Evolutionary conservation across 1,139 yeast species (phyloP).

Genomic region (Pneumocystis sp.): DNA sequence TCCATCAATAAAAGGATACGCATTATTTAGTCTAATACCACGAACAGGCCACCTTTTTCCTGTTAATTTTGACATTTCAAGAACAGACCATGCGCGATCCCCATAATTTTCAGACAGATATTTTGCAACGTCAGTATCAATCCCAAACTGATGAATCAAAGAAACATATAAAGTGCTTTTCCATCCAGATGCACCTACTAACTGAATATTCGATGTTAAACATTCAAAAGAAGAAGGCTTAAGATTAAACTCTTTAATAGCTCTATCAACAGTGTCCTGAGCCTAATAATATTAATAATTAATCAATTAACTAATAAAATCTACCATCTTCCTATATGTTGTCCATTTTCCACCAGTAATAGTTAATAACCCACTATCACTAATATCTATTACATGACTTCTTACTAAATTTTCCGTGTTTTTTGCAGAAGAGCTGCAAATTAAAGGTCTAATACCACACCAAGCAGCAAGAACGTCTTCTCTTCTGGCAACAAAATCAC

Average conservation of each 20-base stretch:
- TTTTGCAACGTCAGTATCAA: conserved; percentile 63
- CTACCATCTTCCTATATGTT: conserved; percentile 78
- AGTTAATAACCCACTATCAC: conserved; percentile 65
- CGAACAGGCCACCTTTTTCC: conserved; percentile 19
- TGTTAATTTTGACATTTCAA: conserved; percentile 36
- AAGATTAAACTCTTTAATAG: conserved; percentile 40
- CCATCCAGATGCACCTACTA: conserved; percentile 62
- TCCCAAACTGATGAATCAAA: conserved; percentile 61
- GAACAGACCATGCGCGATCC: conserved; percentile 57
- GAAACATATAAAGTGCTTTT: conserved; percentile 58
- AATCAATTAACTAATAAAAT: neutral
- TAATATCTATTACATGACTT: conserved; percentile 64
- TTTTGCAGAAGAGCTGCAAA: conserved; percentile 61
- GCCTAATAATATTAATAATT: conserved; percentile 28
- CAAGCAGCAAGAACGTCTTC: conserved; percentile 89
- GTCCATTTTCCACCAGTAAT: conserved; percentile 98
- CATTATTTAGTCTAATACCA: conserved; percentile 31
- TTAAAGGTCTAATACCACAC: conserved; percentile 94
- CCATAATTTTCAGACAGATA: conserved; percentile 84
- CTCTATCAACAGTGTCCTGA: conserved; percentile 73
- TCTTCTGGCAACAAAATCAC: conserved; percentile 71
- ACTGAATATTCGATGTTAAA: conserved; percentile 48
- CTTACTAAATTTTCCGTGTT: conserved; percentile 72
- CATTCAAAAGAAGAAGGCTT: conserved; percentile 26
- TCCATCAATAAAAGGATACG: conserved; percentile 84